These are phyloP conservation scores for Grammothele lineata DNA, from an alignment of 768 basidiomycete species.

Conservation along the genomic window DNA sequence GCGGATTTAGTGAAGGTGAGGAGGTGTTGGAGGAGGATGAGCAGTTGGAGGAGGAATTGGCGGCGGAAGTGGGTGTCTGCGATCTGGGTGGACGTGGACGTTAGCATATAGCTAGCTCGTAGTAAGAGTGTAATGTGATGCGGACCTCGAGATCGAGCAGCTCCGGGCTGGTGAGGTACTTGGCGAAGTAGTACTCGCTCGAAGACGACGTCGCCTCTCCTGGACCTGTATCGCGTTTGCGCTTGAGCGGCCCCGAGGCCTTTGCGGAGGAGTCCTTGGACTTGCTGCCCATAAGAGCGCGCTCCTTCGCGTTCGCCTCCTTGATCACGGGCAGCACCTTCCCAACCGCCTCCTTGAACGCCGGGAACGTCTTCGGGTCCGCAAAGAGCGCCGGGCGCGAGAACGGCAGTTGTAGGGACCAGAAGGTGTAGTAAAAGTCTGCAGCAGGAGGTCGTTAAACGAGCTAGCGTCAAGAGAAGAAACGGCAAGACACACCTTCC, in stretches of 20 bases:
- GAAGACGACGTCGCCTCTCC: constrained; percentile 53
- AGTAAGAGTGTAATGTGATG: too few species aligned
- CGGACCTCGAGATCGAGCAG: constrained; percentile 81
- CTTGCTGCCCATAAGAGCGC: constrained; percentile 81
- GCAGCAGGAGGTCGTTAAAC: not conserved
- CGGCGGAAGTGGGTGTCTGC: constrained; percentile 92
- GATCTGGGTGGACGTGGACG: constrained; percentile 60
- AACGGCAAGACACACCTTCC: constrained; percentile 40
- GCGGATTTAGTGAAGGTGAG: constrained; percentile 66
- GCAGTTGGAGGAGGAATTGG: constrained; percentile 82
- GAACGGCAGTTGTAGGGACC: constrained; percentile 84
- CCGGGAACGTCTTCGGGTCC: constrained; percentile 46
- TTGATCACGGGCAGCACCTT: constrained; percentile 76
- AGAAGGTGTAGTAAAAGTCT: constrained; percentile 88
- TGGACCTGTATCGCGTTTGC: constrained; percentile 45
- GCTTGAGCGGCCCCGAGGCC: constrained; percentile 28
- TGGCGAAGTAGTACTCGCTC: constrained; percentile 86
- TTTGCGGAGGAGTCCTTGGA: constrained; percentile 25
- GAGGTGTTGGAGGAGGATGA: constrained; percentile 74
- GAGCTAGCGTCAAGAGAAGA: not conserved
- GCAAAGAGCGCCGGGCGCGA: constrained; percentile 75
- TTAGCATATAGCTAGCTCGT: not conserved
- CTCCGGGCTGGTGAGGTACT: constrained; percentile 86
- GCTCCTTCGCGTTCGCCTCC: constrained; percentile 84
- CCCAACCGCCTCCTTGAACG: constrained; percentile 68